Evolutionary conservation across 2,329 filamentous ascomycete genomes (phyloP).

Genomic region (Fusarium marasasianum): DNA sequence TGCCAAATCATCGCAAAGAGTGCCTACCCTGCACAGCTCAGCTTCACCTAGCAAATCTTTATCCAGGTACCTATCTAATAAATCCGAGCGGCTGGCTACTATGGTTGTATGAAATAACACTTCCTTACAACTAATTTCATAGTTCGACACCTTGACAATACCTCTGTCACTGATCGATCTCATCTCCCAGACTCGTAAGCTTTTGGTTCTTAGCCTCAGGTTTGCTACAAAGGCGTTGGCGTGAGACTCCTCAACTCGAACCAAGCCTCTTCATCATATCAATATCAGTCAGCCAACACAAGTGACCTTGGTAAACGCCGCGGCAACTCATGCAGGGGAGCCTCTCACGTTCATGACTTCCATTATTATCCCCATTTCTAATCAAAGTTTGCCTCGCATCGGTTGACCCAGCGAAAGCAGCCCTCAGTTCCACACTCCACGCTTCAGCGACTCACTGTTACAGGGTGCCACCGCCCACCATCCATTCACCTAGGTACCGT

Average conservation of each 20-base stretch:
- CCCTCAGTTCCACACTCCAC: slow-evolving; percentile 40
- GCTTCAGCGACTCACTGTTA: slow-evolving; percentile 27
- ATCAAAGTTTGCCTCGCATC: slow-evolving; percentile 42
- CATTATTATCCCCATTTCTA: slow-evolving; percentile 17
- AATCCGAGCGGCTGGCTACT: neutral
- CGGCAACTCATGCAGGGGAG: neutral
- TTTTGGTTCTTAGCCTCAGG: slow-evolving; percentile 2
- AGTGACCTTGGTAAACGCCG: neutral
- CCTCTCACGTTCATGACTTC: neutral
- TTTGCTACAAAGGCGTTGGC: slow-evolving; percentile 10
- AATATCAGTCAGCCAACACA: slow-evolving; percentile 1
- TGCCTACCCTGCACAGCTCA: slow-evolving; percentile 23
- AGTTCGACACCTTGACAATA: neutral
- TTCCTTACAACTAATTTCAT: neutral
- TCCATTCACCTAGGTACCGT: neutral
- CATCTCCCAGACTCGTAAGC: slow-evolving; percentile 2
- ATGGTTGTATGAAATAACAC: neutral
- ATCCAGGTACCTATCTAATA: neutral
- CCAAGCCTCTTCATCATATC: slow-evolving; percentile 8
- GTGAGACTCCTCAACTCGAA: slow-evolving; percentile 1
- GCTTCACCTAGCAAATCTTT: neutral
- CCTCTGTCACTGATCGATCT: slow-evolving; percentile 15
- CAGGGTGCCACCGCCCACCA: slow-evolving; percentile 10
- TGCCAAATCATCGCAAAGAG: neutral
- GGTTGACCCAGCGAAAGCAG: slow-evolving; percentile 42